Percentiles rank a stretch among this genome's conserved stretches.
Conservation (phyloP, 208 protist genomes). For the Trypanosoma platydactyli region DNA sequence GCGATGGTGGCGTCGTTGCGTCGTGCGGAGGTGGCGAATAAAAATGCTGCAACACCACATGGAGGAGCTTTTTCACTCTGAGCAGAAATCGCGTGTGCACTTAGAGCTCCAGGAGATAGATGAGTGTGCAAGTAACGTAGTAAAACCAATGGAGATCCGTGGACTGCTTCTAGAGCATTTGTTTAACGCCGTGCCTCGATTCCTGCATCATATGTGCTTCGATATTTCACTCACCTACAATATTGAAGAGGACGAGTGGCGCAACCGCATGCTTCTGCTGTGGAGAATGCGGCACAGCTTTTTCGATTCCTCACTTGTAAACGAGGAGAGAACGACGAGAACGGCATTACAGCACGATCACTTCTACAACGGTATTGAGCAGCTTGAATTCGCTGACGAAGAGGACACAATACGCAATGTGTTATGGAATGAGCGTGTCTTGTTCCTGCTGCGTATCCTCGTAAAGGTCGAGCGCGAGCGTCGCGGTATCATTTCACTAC, state of each 20-base stretch:
- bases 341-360: slow-evolving; percentile 27
- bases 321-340: slow-evolving; percentile 23
- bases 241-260: slow-evolving; percentile 48
- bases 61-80: slow-evolving; percentile 23
- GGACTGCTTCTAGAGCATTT: slow-evolving; percentile 12
- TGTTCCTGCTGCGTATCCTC: slow-evolving; percentile 37
- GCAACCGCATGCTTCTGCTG: slow-evolving; percentile 42
- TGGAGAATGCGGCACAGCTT: slow-evolving; percentile 58
- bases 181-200: slow-evolving; percentile 16
- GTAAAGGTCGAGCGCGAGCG: slow-evolving; percentile 28
- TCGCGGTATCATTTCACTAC: slow-evolving; percentile 13
- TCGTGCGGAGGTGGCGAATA: not conserved
- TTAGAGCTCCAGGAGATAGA: slow-evolving; percentile 31
- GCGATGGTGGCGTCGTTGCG: slow-evolving; percentile 17
- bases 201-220: slow-evolving; percentile 27
- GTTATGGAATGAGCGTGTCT: slow-evolving; percentile 31
- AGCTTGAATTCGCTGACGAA: slow-evolving; percentile 22
- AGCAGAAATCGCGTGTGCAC: slow-evolving; percentile 19
- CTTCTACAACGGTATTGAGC: slow-evolving; percentile 24
- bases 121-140: slow-evolving; percentile 13
- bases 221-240: slow-evolving; percentile 12
- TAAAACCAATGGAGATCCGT: slow-evolving; percentile 26
- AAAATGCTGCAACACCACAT: not conserved
- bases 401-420: slow-evolving; percentile 15
- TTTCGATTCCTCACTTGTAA: slow-evolving; percentile 32